Conservation (phyloP, 2,329 filamentous ascomycete species). For the Alternaria atra region DNA sequence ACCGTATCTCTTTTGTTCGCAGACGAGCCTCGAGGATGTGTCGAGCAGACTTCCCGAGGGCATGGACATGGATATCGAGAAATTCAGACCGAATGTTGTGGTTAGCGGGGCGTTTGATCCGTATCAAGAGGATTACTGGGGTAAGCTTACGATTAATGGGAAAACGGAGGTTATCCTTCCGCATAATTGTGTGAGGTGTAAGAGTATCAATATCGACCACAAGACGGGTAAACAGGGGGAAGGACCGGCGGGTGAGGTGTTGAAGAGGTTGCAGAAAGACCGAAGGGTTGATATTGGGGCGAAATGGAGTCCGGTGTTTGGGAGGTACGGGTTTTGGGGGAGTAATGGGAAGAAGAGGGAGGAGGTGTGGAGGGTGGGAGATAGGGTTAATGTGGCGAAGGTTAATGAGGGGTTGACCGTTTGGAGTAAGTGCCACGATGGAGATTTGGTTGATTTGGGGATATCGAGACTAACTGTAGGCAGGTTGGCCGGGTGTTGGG, state of each 20-base stretch:
- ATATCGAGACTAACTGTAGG: neutral
- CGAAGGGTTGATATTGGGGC: constrained; percentile 55
- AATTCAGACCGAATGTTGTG: constrained; percentile 59
- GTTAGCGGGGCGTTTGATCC: constrained; percentile 51
- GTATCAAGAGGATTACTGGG: constrained; percentile 61
- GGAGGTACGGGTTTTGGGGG: constrained; percentile 56
- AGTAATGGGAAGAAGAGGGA: constrained; percentile 17
- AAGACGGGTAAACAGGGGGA: constrained; percentile 53
- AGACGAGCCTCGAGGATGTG: constrained; percentile 74
- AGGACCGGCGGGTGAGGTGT: constrained; percentile 51
- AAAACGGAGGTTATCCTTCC: constrained; percentile 46
- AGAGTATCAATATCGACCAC: constrained; percentile 60
- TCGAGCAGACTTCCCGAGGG: constrained; percentile 53
- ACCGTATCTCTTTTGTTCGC: constrained; percentile 76
- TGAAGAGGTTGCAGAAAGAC: constrained; percentile 58
- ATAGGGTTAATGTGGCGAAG: constrained; percentile 53
- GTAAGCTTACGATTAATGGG: constrained; percentile 47
- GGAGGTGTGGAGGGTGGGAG: constrained; percentile 49
- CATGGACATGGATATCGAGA: constrained; percentile 55
- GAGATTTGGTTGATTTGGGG: too few species aligned
- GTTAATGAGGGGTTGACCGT: constrained; percentile 52
- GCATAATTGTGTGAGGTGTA: constrained; percentile 59
- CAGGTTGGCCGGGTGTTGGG: constrained; percentile 4
- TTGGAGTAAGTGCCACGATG: constrained; percentile 51
- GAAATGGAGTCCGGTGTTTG: constrained; percentile 60